Base-by-base conservation (phyloP, 495 filamentous ascomycete species). In the Aspergillus leporis region DNA sequence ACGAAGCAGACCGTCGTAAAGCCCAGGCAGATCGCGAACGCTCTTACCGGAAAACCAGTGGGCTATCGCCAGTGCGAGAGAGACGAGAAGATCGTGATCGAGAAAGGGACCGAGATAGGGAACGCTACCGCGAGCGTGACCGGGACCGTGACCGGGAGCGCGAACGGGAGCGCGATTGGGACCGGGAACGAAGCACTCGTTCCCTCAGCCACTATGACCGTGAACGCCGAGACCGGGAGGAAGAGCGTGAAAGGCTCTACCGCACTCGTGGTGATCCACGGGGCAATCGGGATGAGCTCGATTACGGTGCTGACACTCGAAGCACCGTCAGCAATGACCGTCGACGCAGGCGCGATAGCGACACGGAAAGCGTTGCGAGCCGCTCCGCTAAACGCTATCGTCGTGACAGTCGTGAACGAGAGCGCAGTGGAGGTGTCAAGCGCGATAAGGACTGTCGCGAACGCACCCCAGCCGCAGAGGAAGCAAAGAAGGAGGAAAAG, bases 1-100 rank as follows among this genome's bases (percentile, higher is more conserved):
- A 96, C 67, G 92, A 94, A 71, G 91, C 90, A 47, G 92, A 96
- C 66, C 87, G 92, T 48, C 85, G 88, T 58, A 91, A 93, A 68
- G 90, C 91, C 19, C 89, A 90, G 67, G 90, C 90, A 25, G 90
- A 93, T 62, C 88, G 92, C 30, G 92, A 96, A 72, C 85, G 90
- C 47, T 91, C 92, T 58, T 93, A 92, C 72, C 87, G 90, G 66
- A 93, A 93, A 70, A 77, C 82, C 47, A 88, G 84, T 68, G 85
- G 84, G 65, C 83, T 89, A 51, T 78, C 76, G 13, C 77, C 74
- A 14, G 65, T 71, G n/a, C 75, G 71, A n/a, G 75, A 78, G 43
- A 61, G 74, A 41, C 77, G 81, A 40, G 83, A 86, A 54, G 85
- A 88, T 13, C 80, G 83, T 19, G 83, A 87, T 38, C 78, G 79